phyloP scores from a whole-genome alignment of 208 protist genomes.

The Acanthamoeba rhysodes region DNA sequence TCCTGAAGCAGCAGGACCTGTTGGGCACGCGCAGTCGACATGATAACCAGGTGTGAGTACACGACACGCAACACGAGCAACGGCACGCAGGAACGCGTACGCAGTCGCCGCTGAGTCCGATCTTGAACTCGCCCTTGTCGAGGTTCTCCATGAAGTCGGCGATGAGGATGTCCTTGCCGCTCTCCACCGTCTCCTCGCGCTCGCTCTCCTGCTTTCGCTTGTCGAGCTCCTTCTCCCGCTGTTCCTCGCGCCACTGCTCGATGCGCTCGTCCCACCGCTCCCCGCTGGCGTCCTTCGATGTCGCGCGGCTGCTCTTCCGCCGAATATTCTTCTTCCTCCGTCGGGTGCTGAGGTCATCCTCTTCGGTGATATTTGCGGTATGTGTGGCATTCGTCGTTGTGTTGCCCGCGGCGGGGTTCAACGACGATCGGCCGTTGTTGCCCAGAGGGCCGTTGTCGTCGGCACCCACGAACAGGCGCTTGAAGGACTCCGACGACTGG shows the following conservation, averaged over 20 bases:
- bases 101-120: slow-evolving; percentile 20
- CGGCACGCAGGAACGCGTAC: not conserved
- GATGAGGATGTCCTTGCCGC: slow-evolving; percentile 33
- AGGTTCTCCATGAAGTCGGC: slow-evolving; percentile 42
- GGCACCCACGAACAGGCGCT: slow-evolving; percentile 13
- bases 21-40: not conserved
- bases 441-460: not conserved
- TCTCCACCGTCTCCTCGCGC: slow-evolving; percentile 37
- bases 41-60: not conserved
- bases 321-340: slow-evolving; percentile 8
- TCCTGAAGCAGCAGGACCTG: slow-evolving; percentile 30
- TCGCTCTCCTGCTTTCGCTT: slow-evolving; percentile 42
- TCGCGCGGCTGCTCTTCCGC: slow-evolving; percentile 7
- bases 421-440: not conserved
- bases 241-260: slow-evolving; percentile 39
- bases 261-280: not conserved
- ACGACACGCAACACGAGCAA: not conserved
- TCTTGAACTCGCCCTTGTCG: slow-evolving; percentile 52
- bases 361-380: not conserved
- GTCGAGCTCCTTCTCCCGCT: slow-evolving; percentile 42
- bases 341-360: not conserved
- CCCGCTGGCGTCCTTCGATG: not conserved
- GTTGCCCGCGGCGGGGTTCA: not conserved
- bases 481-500: slow-evolving; percentile 34
- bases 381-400: not conserved